Evolutionary conservation across 2,329 filamentous ascomycete species (phyloP), one percentile per base, ranked within the genome.

Genomic region (Albophoma yamanashiensis): DNA sequence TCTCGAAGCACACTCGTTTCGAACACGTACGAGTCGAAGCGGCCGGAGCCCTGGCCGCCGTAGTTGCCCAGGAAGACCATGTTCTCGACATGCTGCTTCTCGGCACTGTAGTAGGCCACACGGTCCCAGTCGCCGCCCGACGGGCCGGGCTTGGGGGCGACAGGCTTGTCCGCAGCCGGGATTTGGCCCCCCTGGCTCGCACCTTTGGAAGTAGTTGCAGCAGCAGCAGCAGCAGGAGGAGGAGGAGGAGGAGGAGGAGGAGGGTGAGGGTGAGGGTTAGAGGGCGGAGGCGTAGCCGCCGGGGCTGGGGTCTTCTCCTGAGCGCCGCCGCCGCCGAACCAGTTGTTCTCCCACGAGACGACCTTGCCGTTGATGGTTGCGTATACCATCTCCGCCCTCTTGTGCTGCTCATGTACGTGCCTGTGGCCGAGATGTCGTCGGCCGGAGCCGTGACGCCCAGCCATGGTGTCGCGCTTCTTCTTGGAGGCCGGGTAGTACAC

Each of bases 301-400:
- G 63, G 56, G 20, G 64, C n/a, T 20, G 57, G 47, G n/a, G 57
- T 9, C 14, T 25, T 61, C 12, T 64, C 60, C n/a, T 72, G 70
- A 25, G 60, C 25, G 25, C 8, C 55, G 52, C 78, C 25, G 25
- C 8, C 55, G 52, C 78, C 81, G 61, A 73, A 74, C 59, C 76
- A 86, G 63, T 78, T 73, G 72, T 88, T 88, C 59, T 73, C 69
- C 85, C 84, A 88, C 11, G 81, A 80, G 34, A 81, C 78, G 5
- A 79, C 74, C 55, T 82, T 61, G 60, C 84, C 85, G 62, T 87
- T 68, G 60, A 88, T 86, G 34, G 78, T 82, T 14, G 82, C 85
- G 5, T 75, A 79, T 14, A 88, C 79, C 66, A 71, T 71, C 59
- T 81, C 80, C 6, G 70, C 76, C 36, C 80, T 79, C 73, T 82